Evolutionary conservation across 139 green algal species (phyloP).

Genomic region (Raphidocelis subcapitata): DNA sequence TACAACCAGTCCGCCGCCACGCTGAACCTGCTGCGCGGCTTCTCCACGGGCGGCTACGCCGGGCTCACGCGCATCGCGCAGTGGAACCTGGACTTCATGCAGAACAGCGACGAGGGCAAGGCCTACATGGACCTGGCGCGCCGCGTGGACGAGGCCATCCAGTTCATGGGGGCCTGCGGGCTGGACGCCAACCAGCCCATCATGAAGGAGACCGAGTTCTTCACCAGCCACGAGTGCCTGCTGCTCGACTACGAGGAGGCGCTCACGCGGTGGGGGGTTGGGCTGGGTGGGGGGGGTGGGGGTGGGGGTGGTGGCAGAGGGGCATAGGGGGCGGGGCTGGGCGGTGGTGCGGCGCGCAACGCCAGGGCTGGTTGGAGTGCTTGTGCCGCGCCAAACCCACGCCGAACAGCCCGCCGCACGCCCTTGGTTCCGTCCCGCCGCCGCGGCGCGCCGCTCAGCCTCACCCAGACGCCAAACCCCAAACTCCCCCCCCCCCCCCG

Average conservation of each 20-base stretch:
- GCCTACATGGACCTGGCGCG: slow-evolving; percentile 88
- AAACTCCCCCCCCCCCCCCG: not conserved
- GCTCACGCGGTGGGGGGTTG: slow-evolving; percentile 78
- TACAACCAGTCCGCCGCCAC: slow-evolving; percentile 98
- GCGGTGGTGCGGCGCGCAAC: too few species aligned
- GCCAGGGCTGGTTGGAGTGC: too few species aligned
- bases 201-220: slow-evolving; percentile 98
- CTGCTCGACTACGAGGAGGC: slow-evolving; percentile 97
- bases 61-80: slow-evolving; percentile 83
- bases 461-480: too few species aligned
- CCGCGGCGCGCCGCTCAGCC: too few species aligned
- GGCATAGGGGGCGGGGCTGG: too few species aligned
- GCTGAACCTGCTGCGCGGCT: slow-evolving; percentile 97
- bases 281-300: not conserved
- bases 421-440: too few species aligned
- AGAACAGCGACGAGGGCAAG: slow-evolving; percentile 77
- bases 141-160: slow-evolving; percentile 90
- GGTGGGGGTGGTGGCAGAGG: too few species aligned
- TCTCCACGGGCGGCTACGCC: slow-evolving; percentile 95
- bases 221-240: slow-evolving; percentile 85
- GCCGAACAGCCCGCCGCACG: too few species aligned
- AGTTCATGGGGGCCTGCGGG: slow-evolving; percentile 94
- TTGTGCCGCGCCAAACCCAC: too few species aligned
- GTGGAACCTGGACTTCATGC: slow-evolving; percentile 99
- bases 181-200: slow-evolving; percentile 67